Percentiles rank a stretch among this genome's conserved stretches.
These are phyloP conservation scores for Diplodia seriata DNA, from an alignment of 2,329 filamentous ascomycete genomes.

Conservation along the genomic window DNA sequence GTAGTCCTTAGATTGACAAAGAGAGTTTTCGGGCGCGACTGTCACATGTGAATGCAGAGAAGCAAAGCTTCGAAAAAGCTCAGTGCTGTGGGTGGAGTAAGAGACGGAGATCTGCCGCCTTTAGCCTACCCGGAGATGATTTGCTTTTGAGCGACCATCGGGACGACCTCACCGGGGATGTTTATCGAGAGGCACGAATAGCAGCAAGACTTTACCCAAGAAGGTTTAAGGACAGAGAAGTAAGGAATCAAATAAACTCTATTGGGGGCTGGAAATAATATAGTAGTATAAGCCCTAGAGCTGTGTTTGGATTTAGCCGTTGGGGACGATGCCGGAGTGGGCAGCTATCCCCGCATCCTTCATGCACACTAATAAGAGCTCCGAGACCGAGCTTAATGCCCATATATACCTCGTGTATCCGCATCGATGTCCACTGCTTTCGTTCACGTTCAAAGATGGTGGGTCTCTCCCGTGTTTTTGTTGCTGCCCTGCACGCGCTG, in stretches of 20 bases:
- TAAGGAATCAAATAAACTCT: not conserved
- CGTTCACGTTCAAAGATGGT: not conserved
- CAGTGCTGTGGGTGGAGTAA: too few species aligned
- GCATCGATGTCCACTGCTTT: not conserved
- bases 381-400: not conserved
- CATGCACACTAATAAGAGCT: conserved; percentile 1
- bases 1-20: too few species aligned
- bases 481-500: not conserved
- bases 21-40: too few species aligned
- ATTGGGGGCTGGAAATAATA: not conserved
- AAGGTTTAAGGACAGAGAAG: too few species aligned
- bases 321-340: not conserved
- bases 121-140: too few species aligned
- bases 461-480: not conserved
- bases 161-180: too few species aligned
- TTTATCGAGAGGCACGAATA: too few species aligned
- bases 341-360: not conserved
- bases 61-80: too few species aligned
- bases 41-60: too few species aligned
- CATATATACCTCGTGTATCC: not conserved
- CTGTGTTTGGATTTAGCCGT: not conserved
- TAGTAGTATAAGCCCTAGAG: not conserved
- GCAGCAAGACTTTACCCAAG: too few species aligned
- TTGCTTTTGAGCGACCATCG: too few species aligned
- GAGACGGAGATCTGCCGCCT: too few species aligned